Conservation (phyloP, 441 rosid species). For the Bocquillonia castaneifolia region DNA sequence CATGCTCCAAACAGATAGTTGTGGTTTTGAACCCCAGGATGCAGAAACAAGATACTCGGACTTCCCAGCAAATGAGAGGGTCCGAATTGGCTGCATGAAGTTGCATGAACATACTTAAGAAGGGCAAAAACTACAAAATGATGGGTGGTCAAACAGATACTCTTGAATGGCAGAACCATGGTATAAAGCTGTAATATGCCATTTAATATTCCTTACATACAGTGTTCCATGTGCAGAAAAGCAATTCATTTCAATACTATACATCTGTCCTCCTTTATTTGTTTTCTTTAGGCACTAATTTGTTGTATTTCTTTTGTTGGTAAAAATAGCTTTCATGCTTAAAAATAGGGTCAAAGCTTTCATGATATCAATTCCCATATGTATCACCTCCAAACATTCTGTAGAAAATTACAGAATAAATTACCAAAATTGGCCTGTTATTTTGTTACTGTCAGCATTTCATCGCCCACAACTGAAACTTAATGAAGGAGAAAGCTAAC, state of each 20-base stretch:
- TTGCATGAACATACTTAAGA: constrained; percentile 16
- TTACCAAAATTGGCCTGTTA: neutral
- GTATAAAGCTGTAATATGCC: neutral
- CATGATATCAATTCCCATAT: neutral
- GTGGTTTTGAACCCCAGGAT: constrained; percentile 57
- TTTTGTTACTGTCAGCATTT: neutral
- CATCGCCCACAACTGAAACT: neutral
- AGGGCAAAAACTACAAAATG: neutral
- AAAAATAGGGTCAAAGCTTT: neutral
- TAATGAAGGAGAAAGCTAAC: neutral
- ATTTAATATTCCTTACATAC: neutral
- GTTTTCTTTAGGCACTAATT: neutral
- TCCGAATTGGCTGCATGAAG: constrained; percentile 62
- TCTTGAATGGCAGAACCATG: neutral
- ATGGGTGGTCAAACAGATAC: neutral
- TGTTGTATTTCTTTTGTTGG: neutral
- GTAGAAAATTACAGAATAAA: neutral
- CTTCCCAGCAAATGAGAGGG: constrained; percentile 63
- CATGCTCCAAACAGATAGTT: constrained; percentile 77
- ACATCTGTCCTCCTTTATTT: neutral
- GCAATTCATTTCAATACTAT: neutral
- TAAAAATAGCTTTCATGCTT: neutral
- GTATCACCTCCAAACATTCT: neutral
- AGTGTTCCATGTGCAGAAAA: neutral
- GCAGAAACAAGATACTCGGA: constrained; percentile 81